phyloP scores from a whole-genome alignment of 83 land plant species.

The Larix sibirica region DNA sequence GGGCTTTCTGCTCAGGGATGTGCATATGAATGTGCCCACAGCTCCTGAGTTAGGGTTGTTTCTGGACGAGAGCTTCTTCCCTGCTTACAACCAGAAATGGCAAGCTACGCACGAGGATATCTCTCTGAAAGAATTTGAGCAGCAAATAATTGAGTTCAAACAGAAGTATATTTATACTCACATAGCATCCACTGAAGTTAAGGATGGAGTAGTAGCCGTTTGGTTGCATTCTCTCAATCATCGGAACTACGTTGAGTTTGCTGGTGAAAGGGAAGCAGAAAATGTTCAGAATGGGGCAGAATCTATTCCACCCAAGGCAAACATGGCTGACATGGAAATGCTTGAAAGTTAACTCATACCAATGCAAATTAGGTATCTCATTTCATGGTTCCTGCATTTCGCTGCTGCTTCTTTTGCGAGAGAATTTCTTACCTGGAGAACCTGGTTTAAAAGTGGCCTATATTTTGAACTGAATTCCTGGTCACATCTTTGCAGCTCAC shows the following conservation, averaged over 20 bases:
- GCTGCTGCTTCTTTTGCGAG: too few species aligned
- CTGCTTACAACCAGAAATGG: slow-evolving; percentile 87
- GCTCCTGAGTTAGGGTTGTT: slow-evolving; percentile 95
- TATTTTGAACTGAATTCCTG: too few species aligned
- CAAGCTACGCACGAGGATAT: slow-evolving; percentile 77
- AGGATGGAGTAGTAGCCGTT: slow-evolving; percentile 83
- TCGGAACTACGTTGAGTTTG: slow-evolving; percentile 80
- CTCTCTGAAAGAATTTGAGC: slow-evolving; percentile 61
- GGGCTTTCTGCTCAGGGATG: slow-evolving; percentile 50
- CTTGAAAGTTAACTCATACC: too few species aligned
- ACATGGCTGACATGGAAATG: too few species aligned
- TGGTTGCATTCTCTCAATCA: slow-evolving; percentile 91
- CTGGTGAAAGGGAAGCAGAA: slow-evolving; percentile 23
- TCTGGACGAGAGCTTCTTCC: slow-evolving; percentile 81
- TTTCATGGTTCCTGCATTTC: too few species aligned
- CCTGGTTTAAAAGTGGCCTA: too few species aligned
- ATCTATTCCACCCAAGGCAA: background rate
- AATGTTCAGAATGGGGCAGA: slow-evolving; percentile 2
- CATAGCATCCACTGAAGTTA: slow-evolving; percentile 81
- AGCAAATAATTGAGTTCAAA: slow-evolving; percentile 72
- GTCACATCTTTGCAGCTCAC: too few species aligned
- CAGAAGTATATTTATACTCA: slow-evolving; percentile 76
- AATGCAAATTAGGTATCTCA: too few species aligned
- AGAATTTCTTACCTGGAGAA: too few species aligned
- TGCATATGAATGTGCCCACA: slow-evolving; percentile 78